Evolutionary conservation across 371 early-diverging fungal species (phyloP), one percentile per base, ranked within the genome.

Genomic region (Actinomortierella wolfii): DNA sequence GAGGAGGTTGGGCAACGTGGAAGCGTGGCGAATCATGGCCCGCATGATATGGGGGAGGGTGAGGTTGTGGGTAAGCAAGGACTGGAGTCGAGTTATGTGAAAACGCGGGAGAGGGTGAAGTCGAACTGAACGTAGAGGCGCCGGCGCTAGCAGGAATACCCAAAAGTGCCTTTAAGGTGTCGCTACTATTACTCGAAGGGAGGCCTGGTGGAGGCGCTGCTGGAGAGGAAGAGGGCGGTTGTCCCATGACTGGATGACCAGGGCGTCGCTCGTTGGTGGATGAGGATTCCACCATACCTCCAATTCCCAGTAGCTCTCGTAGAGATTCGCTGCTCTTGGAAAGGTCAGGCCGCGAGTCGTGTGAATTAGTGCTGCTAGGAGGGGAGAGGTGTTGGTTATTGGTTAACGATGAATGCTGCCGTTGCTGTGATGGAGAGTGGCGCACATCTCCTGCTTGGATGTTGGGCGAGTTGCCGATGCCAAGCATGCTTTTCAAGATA

Each of bases 401-500:
- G n/a, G n/a, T n/a, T n/a, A n/a, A n/a, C n/a, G n/a, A n/a, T n/a
- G n/a, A n/a, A 1, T 60, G 49, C 21, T 60, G 61, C 28, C 11
- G 47, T 44, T 44, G 44, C 20, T 47, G 47, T 21, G 21, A 3
- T 47, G 47, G 62, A 47, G 8, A 54, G 46, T 24, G 51, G 11
- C 3, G 52, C 23, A 1, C 49, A 2, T 21, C 54, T 47, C 20
- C 6, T 11, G 9, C 3, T 34, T 34, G 34, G 34, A 34, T 11
- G 34, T 11, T 34, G 11, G 34, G 34, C 34, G 34, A 34, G 34
- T 47, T 55, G 23, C 73, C 67, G 14, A 71, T 71, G 3, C 73
- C 73, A 41, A 71, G 51, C 67, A 71, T 71, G 24, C 50, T 66
- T 50, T 62, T 71, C 56, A 71, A 50, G n/a, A 62, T 41, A 3